Evolutionary conservation across 1,139 yeast species (phyloP).

Genomic region (Diutina rugosa): DNA sequence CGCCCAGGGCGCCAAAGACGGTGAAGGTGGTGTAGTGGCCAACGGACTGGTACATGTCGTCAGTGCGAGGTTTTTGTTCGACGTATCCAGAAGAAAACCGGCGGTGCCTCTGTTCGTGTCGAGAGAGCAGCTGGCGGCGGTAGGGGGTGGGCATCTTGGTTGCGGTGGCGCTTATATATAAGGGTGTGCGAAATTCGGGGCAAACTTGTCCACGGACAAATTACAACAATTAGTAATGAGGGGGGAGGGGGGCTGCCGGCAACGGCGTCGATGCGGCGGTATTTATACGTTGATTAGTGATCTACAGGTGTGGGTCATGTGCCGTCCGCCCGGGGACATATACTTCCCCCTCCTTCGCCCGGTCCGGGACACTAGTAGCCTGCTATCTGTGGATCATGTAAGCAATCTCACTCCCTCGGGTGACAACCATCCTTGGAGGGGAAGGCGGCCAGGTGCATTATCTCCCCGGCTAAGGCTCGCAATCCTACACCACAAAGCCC

Average conservation of each 20-base stretch:
- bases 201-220: background rate
- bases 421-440: background rate
- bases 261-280: background rate
- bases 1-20: conserved; percentile 96
- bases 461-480: background rate
- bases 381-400: background rate
- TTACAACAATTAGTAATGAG: background rate
- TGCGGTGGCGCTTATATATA: background rate
- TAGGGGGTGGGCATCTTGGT: background rate
- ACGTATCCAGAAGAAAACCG: background rate
- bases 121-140: background rate
- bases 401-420: background rate
- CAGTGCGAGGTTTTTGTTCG: background rate
- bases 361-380: background rate
- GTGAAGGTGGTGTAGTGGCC: conserved; percentile 60
- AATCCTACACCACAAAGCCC: background rate
- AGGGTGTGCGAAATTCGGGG: background rate
- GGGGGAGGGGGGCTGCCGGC: background rate
- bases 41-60: conserved; percentile 17
- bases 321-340: background rate
- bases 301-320: no score
- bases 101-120: conserved; percentile 2
- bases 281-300: no score
- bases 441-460: background rate
- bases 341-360: background rate